Conservation (phyloP, 169 alveolate genomes). For the Eimeria necatrix region DNA sequence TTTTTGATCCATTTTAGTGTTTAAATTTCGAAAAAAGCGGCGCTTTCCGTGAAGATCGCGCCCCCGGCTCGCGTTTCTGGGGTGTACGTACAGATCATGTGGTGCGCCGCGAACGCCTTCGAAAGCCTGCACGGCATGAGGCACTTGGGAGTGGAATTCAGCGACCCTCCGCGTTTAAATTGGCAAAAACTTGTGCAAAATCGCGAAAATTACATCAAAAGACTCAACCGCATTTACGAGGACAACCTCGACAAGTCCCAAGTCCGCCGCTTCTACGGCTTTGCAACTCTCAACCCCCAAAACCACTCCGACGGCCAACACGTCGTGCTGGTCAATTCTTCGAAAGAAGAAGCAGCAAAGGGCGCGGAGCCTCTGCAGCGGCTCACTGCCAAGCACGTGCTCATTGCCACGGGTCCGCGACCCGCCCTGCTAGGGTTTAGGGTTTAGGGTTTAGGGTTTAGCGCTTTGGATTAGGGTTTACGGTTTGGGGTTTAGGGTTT, state of each 20-base stretch:
- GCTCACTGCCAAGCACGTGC: slow-evolving; percentile 82
- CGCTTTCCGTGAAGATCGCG: neutral
- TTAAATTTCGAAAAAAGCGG: neutral
- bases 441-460: neutral
- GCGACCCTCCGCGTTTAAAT: slow-evolving; percentile 75
- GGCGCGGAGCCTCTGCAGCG: slow-evolving; percentile 46
- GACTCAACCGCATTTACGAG: slow-evolving; percentile 90
- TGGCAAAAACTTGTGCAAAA: slow-evolving; percentile 84
- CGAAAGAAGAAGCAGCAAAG: neutral
- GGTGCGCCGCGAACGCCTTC: slow-evolving; percentile 88
- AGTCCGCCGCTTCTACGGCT: slow-evolving; percentile 75
- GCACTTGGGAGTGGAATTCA: slow-evolving; percentile 86
- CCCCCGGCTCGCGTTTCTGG: slow-evolving; percentile 10
- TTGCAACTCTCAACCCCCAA: slow-evolving; percentile 83
- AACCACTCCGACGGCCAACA: neutral
- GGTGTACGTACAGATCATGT: slow-evolving; percentile 87
- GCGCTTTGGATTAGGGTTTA: too few species aligned
- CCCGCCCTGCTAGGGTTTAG: neutral
- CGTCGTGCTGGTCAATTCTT: neutral
- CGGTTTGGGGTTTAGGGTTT: too few species aligned
- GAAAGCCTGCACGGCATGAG: slow-evolving; percentile 88
- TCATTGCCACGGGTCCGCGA: slow-evolving; percentile 70
- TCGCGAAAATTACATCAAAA: slow-evolving; percentile 89
- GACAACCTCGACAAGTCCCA: slow-evolving; percentile 84
- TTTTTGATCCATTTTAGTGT: neutral